phyloP scores from a whole-genome alignment of 176 grass and related monocot species.

The Rhynchospora breviuscula region DNA sequence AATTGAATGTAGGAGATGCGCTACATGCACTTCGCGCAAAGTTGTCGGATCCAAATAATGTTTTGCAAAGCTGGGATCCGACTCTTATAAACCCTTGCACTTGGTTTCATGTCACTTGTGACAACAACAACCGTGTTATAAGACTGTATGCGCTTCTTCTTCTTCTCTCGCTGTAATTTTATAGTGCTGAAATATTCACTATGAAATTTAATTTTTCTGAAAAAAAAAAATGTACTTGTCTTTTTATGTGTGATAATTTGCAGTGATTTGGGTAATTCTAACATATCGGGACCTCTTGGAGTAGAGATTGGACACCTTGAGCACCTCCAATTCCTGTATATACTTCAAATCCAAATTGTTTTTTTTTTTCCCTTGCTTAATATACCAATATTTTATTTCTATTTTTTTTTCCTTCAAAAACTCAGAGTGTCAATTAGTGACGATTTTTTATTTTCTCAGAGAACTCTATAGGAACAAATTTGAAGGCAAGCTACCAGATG shows the following conservation, averaged over 20 bases:
- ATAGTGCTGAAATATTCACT: background rate
- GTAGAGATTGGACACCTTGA: constrained; percentile 75
- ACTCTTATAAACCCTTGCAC: constrained; percentile 95
- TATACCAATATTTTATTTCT: background rate
- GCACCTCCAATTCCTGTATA: constrained; percentile 81
- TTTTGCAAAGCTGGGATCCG: constrained; percentile 95
- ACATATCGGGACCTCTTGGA: constrained; percentile 78
- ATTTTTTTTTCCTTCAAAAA: background rate
- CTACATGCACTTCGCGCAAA: constrained; percentile 65
- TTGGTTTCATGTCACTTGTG: constrained; percentile 97
- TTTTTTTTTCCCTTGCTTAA: background rate
- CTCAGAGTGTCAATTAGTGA: constrained; percentile 9
- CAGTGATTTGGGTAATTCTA: constrained; percentile 98
- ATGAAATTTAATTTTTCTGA: background rate
- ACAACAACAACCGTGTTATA: constrained; percentile 60
- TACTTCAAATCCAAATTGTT: background rate
- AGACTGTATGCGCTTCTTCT: constrained; percentile 48
- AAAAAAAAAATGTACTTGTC: background rate
- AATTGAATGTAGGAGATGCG: constrained; percentile 45
- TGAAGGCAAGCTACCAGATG: constrained; percentile 55
- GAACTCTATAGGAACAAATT: constrained; percentile 89
- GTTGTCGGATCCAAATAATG: constrained; percentile 81
- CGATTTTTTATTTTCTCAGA: constrained; percentile 37
- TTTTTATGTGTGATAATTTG: background rate
- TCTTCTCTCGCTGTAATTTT: background rate